Evolutionary conservation across 2,329 filamentous ascomycete genomes (phyloP), one percentile per base, ranked within the genome.

Genomic region (Trichoderma atroviride): DNA sequence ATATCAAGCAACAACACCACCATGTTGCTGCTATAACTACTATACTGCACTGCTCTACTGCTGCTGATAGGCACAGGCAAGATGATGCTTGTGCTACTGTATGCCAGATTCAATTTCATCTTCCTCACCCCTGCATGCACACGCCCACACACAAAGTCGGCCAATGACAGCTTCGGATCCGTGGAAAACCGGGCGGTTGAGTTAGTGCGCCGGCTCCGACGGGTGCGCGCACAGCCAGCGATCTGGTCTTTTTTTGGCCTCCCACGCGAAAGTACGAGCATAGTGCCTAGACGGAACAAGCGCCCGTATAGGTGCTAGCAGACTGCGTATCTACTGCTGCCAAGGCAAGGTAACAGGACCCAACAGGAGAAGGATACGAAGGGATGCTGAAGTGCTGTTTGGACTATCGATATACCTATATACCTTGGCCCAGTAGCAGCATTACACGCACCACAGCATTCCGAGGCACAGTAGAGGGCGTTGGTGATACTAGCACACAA

Each of bases 151-250:
- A 31, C 59, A 31, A 43, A 24, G 1, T 47, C 22, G 61, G 35
- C 68, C 68, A 69, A 69, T 69, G 60, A 47, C 55, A 59, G 40
- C 47, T 31, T 40, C 68, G 40, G 35, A 27, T 53, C 58, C 50
- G 66, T 22, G 19, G 33, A 60, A 67, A 27, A 56, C 50, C 43
- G 29, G 50, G 35, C 58, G 35, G 47, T 50, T 31, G 35, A 57
- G 37, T 37, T 2, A 37, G 19, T 5, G 11, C 68, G 22, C 50
- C 66, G 69, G 72, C 71, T 72, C 70, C 72, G 72, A 73, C 72
- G 72, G 72, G 61, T 71, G 72, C 72, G 69, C 71, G 63, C 70
- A 67, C 70, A 50, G 66, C 66, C 69, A 57, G 65, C 59, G 66
- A 62, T 40, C 50, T 55, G 19, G 37, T 55, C 59, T 61, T 22